Conservation (phyloP, 2,329 filamentous ascomycete genomes). For the Verticillium nubilum region DNA sequence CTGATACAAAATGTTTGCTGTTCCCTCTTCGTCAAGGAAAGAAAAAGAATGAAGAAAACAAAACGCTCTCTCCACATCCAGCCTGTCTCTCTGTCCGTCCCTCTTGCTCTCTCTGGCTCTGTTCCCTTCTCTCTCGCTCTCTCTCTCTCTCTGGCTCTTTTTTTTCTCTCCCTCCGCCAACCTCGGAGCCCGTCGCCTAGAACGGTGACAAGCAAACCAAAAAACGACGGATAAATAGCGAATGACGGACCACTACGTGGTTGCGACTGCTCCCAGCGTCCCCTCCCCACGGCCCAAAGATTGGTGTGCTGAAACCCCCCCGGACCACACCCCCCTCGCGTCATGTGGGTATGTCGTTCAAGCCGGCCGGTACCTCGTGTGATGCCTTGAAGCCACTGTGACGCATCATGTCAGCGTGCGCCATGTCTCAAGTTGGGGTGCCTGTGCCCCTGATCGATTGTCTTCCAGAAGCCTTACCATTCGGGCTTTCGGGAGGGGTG, state of each 20-base stretch:
- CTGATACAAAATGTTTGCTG: not conserved
- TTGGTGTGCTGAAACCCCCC: not conserved
- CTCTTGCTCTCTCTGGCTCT: not conserved
- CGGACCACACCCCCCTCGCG: not conserved
- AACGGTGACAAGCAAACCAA: not conserved
- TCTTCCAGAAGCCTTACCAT: not conserved
- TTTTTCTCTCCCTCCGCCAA: not conserved
- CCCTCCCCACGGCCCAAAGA: not conserved
- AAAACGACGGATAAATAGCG: not conserved
- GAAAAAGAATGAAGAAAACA: not conserved
- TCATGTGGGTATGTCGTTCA: not conserved
- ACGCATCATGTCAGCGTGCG: not conserved
- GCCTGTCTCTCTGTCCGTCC: not conserved
- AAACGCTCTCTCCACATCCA: not conserved
- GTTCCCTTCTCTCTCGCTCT: not conserved
- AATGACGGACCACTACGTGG: not conserved
- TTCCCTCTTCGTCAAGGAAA: not conserved
- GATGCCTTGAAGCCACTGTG: not conserved
- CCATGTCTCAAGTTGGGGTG: not conserved
- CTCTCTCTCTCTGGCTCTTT: not conserved
- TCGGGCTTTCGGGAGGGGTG: not conserved
- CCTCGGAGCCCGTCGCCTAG: not conserved
- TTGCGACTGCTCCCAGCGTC: not conserved
- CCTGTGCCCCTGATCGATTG: not conserved
- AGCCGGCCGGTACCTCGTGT: not conserved